Base-by-base conservation (phyloP, 805 yeast species). In the Pichia phayaonensis region DNA sequence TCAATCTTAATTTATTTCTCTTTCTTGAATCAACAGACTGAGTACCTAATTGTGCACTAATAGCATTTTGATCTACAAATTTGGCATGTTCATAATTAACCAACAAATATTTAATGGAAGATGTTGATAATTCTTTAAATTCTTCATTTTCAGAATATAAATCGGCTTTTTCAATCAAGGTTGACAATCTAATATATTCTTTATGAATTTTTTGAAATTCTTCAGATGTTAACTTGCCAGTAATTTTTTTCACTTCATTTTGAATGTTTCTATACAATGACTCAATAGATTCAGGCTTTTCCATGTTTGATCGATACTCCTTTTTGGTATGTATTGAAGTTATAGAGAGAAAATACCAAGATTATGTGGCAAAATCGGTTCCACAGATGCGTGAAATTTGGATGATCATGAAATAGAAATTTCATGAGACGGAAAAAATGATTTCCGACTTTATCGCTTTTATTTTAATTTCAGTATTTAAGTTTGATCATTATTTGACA, bases 11-110 rank as follows among this genome's bases (percentile, higher is more conserved):
- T 45, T 41, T 50, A 45, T 55, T 55, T 11, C 54, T 29, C 44
- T 48, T 48, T 3, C 38, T 31, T 10, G 49, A 16, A 2, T 49
- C 23, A 2, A 26, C 46, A 40, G 12, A 20, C 4, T 46, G 39
- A n/a, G 13, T 20, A 12, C 41, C 31, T 39, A 52, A 45, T 44
- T 52, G 51, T 45, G 54, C 48, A 26, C 53, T 47, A 26, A 55
- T 51, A 11, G 54, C 57, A 42, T 52, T 38, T 13, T 46, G 31
- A 52, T 55, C 57, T 13, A 55, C 24, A 26, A 55, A 52, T 48
- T 52, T 48, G 6, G 45, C 57, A 43, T 55, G 55, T 26, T 46
- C 38, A 31, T 41, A 52, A 5, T 18, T 27, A 1, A 45, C 31
- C 3, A 47, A 21, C 7, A 55, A 23, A 38, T 45, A 50, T 18